Base-by-base conservation (phyloP, 495 filamentous ascomycete genomes). In the Penicillium bovifimosum region DNA sequence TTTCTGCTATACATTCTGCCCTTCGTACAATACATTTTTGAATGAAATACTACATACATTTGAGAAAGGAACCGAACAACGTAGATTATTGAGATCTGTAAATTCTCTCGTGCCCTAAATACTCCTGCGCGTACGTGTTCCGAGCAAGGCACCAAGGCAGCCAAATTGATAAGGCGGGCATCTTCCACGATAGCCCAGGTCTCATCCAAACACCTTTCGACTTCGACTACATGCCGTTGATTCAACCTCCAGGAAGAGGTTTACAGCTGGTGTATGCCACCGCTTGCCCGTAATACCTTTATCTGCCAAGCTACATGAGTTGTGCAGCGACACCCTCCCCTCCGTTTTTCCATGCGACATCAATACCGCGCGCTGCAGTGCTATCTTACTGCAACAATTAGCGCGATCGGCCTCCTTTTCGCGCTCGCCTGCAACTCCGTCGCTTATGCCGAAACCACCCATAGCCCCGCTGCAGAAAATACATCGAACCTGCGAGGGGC, bases 311-410 rank as follows among this genome's bases (percentile, higher is more conserved):
- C 45, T 26, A 13, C 49, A 63, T 63, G 54, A 45, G 20, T 49
- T 40, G 49, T 49, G 20, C 26, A 48, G 40, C 42, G 33, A 41
- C 43, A 38, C 38, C 49, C 34, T 49, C 32, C 31, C 35, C 41
- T 34, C 53, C 47, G 29, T 54, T 47, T 43, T 60, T 67, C 63
- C 63, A 87, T 88, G 84, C 82, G 72, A 65, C 72, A 64, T 29
- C 76, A 81, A 60, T 74, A 80, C 56, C 80, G 79, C 62, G 80
- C 77, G 54, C 71, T 87, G 54, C 85, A 86, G 76, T 85, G 81
- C 68, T 83, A 82, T 57, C 70, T 90, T 56, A 80, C 77, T 65
- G 84, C 85, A 62, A 85, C 80, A 29, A 56, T 84, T 53, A 66
- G 77, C 62, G 78, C 80, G 35, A 78, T 80, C 28, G 62, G 79